A percentile compares a stretch with the other conserved stretches of the same genome.
phyloP scores from a whole-genome alignment of 2,329 filamentous ascomycete genomes.

The Nannizziopsis barbatae region DNA sequence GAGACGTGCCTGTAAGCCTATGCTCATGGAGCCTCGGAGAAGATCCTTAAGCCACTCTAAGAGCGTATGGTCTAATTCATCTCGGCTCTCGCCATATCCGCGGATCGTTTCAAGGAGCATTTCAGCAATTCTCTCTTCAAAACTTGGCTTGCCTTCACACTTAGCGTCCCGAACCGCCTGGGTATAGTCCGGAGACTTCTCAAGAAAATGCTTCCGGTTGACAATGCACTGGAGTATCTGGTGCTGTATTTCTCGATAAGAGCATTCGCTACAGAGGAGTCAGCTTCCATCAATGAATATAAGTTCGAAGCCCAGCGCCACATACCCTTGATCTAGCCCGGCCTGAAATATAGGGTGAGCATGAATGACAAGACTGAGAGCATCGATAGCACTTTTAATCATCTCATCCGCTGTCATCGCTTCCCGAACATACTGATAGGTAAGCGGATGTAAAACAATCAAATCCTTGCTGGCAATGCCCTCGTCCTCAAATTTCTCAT shows the following conservation, averaged over 20 bases:
- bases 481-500: not conserved
- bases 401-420: not conserved
- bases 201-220: conserved; percentile 1
- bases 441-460: conserved; percentile 8
- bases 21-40: not conserved
- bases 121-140: conserved; percentile 1
- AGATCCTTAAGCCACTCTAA: conserved; percentile 3
- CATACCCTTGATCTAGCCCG: conserved; percentile 5
- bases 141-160: not conserved
- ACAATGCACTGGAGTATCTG: conserved; percentile 5
- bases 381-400: conserved; percentile 2
- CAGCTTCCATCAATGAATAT: not conserved
- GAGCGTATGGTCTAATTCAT: conserved; percentile 4
- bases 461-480: not conserved
- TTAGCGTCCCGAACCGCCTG: not conserved
- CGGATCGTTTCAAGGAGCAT: conserved; percentile 7
- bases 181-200: not conserved
- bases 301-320: not conserved
- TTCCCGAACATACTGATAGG: conserved; percentile 7
- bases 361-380: conserved; percentile 7
- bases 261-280: not conserved
- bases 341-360: conserved; percentile 2
- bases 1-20: conserved; percentile 4
- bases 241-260: not conserved
- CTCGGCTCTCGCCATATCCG: conserved; percentile 5